A percentile compares a stretch with the other conserved stretches of the same genome.
Evolutionary conservation across 179 eudicot genomes (phyloP).

Genomic region (Silene vulgaris): DNA sequence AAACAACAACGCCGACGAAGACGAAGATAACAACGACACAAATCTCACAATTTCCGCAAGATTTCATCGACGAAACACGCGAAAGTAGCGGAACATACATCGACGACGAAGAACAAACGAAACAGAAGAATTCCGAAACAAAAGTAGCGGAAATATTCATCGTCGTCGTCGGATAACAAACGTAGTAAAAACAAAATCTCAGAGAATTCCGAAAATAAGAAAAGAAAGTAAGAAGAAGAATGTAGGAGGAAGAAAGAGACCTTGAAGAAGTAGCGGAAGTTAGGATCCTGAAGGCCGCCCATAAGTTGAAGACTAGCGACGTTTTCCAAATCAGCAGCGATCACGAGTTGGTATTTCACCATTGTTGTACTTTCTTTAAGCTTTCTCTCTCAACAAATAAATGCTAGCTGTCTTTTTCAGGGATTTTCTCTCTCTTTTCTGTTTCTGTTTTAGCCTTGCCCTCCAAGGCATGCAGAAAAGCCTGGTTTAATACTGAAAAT

Average conservation of each 20-base stretch:
- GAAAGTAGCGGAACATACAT: too few relatives aligned
- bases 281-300: conserved; percentile 66
- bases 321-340: conserved; percentile 75
- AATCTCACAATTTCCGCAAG: too few relatives aligned
- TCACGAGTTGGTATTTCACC: conserved; percentile 64
- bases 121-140: too few relatives aligned
- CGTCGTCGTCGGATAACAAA: too few relatives aligned
- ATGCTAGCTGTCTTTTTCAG: not conserved
- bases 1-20: too few relatives aligned
- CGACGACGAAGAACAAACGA: too few relatives aligned
- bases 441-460: not conserved
- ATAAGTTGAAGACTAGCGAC: conserved; percentile 62
- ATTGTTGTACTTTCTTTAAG: conserved; percentile 28
- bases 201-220: not conserved
- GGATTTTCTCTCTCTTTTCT: not conserved
- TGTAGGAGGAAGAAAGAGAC: conserved; percentile 23
- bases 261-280: conserved; percentile 76
- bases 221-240: conserved; percentile 13
- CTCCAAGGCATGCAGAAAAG: not conserved
- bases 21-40: too few relatives aligned
- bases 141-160: too few relatives aligned
- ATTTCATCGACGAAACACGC: not conserved
- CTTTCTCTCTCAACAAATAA: not conserved
- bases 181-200: too few relatives aligned
- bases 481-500: too few relatives aligned